Base-by-base conservation (phyloP, 805 yeast genomes). In the Candida namnaoensis region DNA sequence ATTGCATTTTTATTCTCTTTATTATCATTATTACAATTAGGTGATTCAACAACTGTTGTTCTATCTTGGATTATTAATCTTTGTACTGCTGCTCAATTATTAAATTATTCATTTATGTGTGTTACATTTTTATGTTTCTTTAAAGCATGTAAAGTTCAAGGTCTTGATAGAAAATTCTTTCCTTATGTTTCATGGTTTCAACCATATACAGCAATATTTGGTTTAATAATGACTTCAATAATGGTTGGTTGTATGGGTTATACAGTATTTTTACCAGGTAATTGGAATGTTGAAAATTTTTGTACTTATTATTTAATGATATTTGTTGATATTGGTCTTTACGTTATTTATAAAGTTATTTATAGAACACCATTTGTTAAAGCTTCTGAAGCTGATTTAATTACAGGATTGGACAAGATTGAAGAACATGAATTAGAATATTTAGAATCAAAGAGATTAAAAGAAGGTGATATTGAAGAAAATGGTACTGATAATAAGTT, bases 301-400 rank as follows among this genome's bases (percentile, higher is more conserved):
- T 66, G 84, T 51, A 82, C 78, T 57, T 75, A 73, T 51, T 87
- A 87, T 56, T 66, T 87, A 49, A 83, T 84, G 88, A 68, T 82
- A 9, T 80, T 84, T 41, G 50, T 78, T 37, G 70, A 68, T 40
- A 54, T 77, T 28, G 68, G 49, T 3, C 59, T 76, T 7, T 78
- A 61, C 47, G 15, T 73, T 10, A 61, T 56, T 33, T 76, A 81
- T 68, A 79, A 79, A 50, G 35, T 77, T 5, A 41, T 65, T 43
- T 65, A 62, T 42, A 69, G 69, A 43, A 71, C 80, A 23, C 66
- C 65, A 41, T 60, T 69, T 50, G 66, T 65, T 38, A 56, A 62
- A 6, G 71, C 76, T 7, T 52, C 52, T 36, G 76, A 74, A 24
- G 75, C 76, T 5, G 86, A 81, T 56, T 60, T 80, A 40, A 52